Base-by-base conservation (phyloP, 1,139 yeast genomes). In the Lodderomyces theae region DNA sequence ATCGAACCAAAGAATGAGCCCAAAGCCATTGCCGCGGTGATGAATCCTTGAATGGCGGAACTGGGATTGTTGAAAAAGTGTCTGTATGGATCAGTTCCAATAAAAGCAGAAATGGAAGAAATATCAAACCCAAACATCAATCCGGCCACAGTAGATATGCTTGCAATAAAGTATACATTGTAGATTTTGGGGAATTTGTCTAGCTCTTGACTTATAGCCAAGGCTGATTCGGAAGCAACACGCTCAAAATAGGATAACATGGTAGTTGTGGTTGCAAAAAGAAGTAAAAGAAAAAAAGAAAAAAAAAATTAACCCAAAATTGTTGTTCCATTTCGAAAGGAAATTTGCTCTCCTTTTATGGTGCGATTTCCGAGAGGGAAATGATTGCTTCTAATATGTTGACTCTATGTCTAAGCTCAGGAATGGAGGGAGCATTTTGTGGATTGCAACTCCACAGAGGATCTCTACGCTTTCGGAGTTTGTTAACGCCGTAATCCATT, bases 111-210 rank as follows among this genome's bases (percentile, higher is more conserved):
- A 66, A 83, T 69, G 3, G 86, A 80, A 0, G 86, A 79, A 32
- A 81, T 79, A 60, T 83, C 90, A 50, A 81, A 71, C 35, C 90
- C 90, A 57, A 80, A 73, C 64, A 82, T 69, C 56, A 77, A 62
- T 28, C 84, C 86, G n/a, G 81, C 77, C 6, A 79, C 52, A 51
- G 79, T 69, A 26, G 85, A 64, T 37, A 79, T 70, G 28, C 57
- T 48, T 28, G 79, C 70, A 42, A 78, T 74, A 35, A 68, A 53
- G 41, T 60, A 61, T 25, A 72, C 67, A 53, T 68, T 73, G 51
- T 65, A 61, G 21, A 72, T 53, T 47, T 73, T 74, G 26, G 79
- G 79, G 35, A 61, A 51, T 35, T 47, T 58, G 49, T 67, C 76
- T 49, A 71, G 60, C 40, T 58, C 56, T 29, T 44, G 51, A 43